Evolutionary conservation across 2,329 filamentous ascomycete genomes (phyloP).

Genomic region (Rutstroemia sydowiana): DNA sequence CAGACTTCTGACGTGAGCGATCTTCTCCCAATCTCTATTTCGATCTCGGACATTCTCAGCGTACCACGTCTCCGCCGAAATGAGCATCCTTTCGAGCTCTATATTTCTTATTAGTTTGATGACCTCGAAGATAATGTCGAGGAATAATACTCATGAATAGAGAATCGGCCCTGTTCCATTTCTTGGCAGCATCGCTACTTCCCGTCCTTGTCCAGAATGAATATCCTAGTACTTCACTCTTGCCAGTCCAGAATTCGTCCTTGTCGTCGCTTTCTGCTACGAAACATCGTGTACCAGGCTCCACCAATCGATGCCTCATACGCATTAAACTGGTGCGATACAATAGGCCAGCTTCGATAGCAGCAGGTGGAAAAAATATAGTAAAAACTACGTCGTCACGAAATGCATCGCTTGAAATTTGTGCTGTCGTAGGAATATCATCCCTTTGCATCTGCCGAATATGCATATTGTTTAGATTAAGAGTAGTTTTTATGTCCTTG

Average conservation of each 20-base stretch:
- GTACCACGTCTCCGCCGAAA: conserved; percentile 3
- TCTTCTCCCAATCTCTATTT: conserved; percentile 3
- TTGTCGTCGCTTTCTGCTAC: not conserved
- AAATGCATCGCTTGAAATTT: not conserved
- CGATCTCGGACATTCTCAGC: not conserved
- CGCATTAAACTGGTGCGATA: not conserved
- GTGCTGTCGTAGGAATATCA: not conserved
- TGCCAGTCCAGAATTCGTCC: conserved; percentile 3
- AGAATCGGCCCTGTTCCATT: conserved; percentile 4
- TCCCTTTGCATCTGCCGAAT: not conserved
- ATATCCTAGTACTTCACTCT: conserved; percentile 3
- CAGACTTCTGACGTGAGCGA: not conserved
- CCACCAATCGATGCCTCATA: not conserved
- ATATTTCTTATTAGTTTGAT: not conserved
- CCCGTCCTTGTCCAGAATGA: conserved; percentile 1
- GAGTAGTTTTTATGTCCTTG: not conserved
- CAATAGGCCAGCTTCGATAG: not conserved
- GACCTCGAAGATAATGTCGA: not conserved
- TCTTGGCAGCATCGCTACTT: not conserved
- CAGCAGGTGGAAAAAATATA: not conserved
- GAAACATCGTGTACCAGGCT: not conserved
- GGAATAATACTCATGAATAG: not conserved
- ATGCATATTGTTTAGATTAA: not conserved
- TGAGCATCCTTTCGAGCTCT: conserved; percentile 5
- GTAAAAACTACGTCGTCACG: not conserved